phyloP scores from a whole-genome alignment of 805 yeast species.

The Phaffomyces antillensis region DNA sequence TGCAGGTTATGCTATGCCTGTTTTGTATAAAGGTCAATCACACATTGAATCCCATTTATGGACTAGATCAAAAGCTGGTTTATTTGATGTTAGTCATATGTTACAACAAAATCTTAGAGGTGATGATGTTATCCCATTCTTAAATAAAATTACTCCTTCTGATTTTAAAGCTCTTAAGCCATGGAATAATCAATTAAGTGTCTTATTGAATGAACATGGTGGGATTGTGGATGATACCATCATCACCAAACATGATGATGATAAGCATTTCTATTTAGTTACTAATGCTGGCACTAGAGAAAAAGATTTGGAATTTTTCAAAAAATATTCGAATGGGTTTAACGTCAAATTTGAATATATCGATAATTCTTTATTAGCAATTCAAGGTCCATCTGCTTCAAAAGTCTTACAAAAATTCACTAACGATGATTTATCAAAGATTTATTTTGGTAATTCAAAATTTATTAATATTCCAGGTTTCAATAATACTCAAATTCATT shows the following conservation, averaged over 20 bases:
- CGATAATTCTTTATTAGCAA: slow-evolving; percentile 74
- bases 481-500: slow-evolving; percentile 45
- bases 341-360: slow-evolving; percentile 38
- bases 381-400: slow-evolving; percentile 91
- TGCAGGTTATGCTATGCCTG: slow-evolving; percentile 97
- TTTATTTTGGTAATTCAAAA: slow-evolving; percentile 66
- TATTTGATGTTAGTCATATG: slow-evolving; percentile 97
- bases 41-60: slow-evolving; percentile 93
- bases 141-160: slow-evolving; percentile 83
- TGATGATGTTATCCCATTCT: slow-evolving; percentile 52
- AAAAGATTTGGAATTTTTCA: slow-evolving; percentile 64
- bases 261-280: slow-evolving; percentile 67
- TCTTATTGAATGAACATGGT: slow-evolving; percentile 66
- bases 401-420: slow-evolving; percentile 58
- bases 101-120: slow-evolving; percentile 81
- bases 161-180: slow-evolving; percentile 55
- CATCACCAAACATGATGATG: slow-evolving; percentile 71
- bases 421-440: slow-evolving; percentile 43
- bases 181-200: slow-evolving; percentile 67
- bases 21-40: slow-evolving; percentile 72
- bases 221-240: slow-evolving; percentile 92
- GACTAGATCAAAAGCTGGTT: slow-evolving; percentile 83
- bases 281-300: slow-evolving; percentile 95
- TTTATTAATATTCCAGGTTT: slow-evolving; percentile 25
- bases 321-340: slow-evolving; percentile 36